phyloP scores from a whole-genome alignment of 495 filamentous ascomycete species.

The Penicillium diatomitis region DNA sequence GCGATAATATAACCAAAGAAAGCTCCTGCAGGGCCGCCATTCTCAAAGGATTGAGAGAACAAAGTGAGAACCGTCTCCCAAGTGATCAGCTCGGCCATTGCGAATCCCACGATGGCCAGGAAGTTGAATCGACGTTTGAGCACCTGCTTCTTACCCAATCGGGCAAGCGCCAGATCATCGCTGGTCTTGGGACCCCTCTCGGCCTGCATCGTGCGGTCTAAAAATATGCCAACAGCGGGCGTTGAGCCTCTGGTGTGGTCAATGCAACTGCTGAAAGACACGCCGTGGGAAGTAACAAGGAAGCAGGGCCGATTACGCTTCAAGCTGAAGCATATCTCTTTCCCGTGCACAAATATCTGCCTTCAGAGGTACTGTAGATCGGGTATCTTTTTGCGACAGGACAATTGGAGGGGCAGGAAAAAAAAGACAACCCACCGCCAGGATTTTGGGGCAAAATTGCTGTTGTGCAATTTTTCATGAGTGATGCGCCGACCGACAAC shows the following conservation, averaged over 20 bases:
- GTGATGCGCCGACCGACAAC: background rate
- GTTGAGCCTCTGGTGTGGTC: background rate
- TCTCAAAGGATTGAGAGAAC: constrained; percentile 20
- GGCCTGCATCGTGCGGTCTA: constrained; percentile 3
- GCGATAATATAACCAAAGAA: constrained; percentile 41
- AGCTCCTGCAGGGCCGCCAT: constrained; percentile 39
- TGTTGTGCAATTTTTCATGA: background rate
- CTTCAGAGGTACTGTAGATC: no score
- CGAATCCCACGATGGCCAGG: constrained; percentile 29
- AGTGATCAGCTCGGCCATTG: constrained; percentile 26
- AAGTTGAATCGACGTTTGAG: constrained; percentile 31
- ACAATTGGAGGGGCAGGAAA: background rate
- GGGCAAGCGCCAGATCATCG: constrained; percentile 22
- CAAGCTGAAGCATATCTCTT: no score
- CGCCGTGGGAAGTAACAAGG: no score
- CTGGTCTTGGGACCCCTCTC: constrained; percentile 3
- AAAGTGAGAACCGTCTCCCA: constrained; percentile 29
- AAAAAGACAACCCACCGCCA: background rate
- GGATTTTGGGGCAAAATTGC: background rate
- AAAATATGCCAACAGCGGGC: background rate
- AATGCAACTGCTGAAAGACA: background rate
- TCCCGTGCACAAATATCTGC: no score
- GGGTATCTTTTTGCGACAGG: no score
- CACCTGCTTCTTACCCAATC: constrained; percentile 31
- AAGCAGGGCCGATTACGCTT: no score